phyloP scores from a whole-genome alignment of 495 filamentous ascomycete genomes.

The Amorphotheca resinae region DNA sequence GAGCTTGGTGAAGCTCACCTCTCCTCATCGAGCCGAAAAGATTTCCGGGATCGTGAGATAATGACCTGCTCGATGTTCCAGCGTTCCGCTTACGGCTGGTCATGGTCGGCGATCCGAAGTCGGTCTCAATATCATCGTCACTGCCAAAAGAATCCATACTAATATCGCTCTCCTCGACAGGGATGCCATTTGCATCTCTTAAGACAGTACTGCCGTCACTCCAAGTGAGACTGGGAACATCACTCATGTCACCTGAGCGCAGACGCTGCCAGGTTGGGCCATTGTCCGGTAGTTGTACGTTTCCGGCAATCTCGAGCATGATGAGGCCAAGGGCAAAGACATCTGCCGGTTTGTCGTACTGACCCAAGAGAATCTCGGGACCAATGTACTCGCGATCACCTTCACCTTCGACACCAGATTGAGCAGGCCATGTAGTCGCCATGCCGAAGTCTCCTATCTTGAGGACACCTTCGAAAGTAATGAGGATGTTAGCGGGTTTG shows the following conservation, averaged over 20 bases:
- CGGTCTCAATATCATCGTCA: slow-evolving; percentile 21
- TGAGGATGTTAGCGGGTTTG: slow-evolving; percentile 89
- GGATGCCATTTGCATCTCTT: slow-evolving; percentile 62
- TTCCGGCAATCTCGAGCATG: slow-evolving; percentile 85
- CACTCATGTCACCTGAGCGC: slow-evolving; percentile 73
- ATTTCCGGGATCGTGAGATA: slow-evolving; percentile 32
- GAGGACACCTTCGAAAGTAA: slow-evolving; percentile 78
- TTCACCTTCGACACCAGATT: slow-evolving; percentile 69
- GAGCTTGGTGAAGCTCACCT: slow-evolving; percentile 61
- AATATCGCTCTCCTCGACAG: slow-evolving; percentile 30
- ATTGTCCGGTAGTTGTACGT: slow-evolving; percentile 83
- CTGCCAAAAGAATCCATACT: slow-evolving; percentile 25
- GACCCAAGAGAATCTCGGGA: slow-evolving; percentile 73
- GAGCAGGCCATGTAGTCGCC: slow-evolving; percentile 67
- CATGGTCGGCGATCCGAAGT: slow-evolving; percentile 21
- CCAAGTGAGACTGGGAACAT: slow-evolving; percentile 70
- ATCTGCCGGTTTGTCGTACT: slow-evolving; percentile 81
- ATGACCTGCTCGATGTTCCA: slow-evolving; percentile 17
- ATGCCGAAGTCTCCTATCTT: slow-evolving; percentile 97
- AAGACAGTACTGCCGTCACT: slow-evolving; percentile 56
- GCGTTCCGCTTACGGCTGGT: slow-evolving; percentile 15
- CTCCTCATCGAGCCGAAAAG: slow-evolving; percentile 20
- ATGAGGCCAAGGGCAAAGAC: slow-evolving; percentile 89
- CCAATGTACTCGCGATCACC: slow-evolving; percentile 94
- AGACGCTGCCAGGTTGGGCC: slow-evolving; percentile 80